Evolutionary conservation across 371 early-diverging fungal genomes (phyloP).

Genomic region (Mucor ambiguus): DNA sequence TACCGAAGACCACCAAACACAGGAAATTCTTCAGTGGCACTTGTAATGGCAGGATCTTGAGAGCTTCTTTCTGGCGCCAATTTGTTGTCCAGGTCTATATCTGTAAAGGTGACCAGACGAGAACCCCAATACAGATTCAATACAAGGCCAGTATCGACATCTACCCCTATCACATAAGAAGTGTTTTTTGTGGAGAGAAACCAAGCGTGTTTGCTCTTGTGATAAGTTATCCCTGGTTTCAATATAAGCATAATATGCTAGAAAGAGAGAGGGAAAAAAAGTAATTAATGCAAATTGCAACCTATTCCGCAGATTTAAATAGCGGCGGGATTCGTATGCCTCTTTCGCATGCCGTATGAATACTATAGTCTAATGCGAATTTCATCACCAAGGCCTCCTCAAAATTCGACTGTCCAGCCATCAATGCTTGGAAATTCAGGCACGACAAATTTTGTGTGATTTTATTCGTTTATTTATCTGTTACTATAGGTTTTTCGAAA

Average conservation of each 20-base stretch:
- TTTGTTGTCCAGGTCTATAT: constrained; percentile 14
- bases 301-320: no score
- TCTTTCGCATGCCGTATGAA: no score
- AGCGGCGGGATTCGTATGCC: no score
- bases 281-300: no score
- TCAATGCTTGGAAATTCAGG: no score
- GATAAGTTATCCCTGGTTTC: constrained; percentile 25
- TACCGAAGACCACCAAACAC: constrained; percentile 46
- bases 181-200: constrained; percentile 35
- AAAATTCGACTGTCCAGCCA: no score
- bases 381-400: no score
- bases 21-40: constrained; percentile 42
- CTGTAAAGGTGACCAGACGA: constrained; percentile 20
- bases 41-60: constrained; percentile 39
- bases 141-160: constrained; percentile 14
- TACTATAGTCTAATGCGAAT: no score
- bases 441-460: no score
- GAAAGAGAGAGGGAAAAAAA: no score
- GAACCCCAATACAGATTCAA: constrained; percentile 46
- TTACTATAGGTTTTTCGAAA: no score
- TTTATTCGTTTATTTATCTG: no score
- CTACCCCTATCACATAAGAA: constrained; percentile 40
- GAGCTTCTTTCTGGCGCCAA: constrained; percentile 18
- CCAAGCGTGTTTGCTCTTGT: constrained; percentile 28
- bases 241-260: constrained; percentile 4